These are phyloP conservation scores for Pisolithus sp. DNA, from an alignment of 768 basidiomycete species.

Conservation along the genomic window DNA sequence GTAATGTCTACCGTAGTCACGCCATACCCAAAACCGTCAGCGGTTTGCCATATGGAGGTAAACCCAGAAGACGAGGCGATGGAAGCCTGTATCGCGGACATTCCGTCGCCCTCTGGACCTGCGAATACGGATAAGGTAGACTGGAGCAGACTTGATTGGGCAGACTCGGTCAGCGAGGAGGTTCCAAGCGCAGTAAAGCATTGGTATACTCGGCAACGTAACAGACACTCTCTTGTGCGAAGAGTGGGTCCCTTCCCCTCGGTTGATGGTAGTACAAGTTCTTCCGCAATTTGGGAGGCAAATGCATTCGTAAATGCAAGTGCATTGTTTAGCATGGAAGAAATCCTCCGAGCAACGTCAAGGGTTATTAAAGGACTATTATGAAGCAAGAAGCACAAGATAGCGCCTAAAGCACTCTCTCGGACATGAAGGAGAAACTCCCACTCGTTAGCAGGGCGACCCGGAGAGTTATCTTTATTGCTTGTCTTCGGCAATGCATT, in stretches of 20 bases:
- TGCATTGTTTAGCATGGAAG: constrained; percentile 81
- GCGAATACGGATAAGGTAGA: constrained; percentile 79
- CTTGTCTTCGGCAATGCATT: constrained; percentile 96
- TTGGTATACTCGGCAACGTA: constrained; percentile 81
- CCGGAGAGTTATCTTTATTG: constrained; percentile 68
- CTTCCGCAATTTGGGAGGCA: constrained; percentile 62
- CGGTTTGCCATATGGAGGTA: constrained; percentile 76
- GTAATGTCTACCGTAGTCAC: constrained; percentile 63
- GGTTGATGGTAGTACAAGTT: constrained; percentile 42
- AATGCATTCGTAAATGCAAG: constrained; percentile 88
- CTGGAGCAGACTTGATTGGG: constrained; percentile 76
- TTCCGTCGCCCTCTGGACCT: constrained; percentile 76
- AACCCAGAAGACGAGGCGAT: constrained; percentile 87
- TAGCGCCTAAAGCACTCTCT: constrained; percentile 84
- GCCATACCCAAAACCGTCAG: constrained; percentile 90
- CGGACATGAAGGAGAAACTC: constrained; percentile 85
- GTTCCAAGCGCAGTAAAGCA: constrained; percentile 83
- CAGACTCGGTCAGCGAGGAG: constrained; percentile 71
- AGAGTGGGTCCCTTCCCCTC: constrained; percentile 47
- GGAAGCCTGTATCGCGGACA: constrained; percentile 85
- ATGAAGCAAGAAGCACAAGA: constrained; percentile 80
- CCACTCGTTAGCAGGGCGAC: constrained; percentile 76
- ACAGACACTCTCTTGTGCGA: constrained; percentile 72
- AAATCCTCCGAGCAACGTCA: constrained; percentile 85
- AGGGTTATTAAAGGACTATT: constrained; percentile 79